phyloP scores from a whole-genome alignment of 2,329 filamentous ascomycete genomes.

The Zymoseptoria brevis region DNA sequence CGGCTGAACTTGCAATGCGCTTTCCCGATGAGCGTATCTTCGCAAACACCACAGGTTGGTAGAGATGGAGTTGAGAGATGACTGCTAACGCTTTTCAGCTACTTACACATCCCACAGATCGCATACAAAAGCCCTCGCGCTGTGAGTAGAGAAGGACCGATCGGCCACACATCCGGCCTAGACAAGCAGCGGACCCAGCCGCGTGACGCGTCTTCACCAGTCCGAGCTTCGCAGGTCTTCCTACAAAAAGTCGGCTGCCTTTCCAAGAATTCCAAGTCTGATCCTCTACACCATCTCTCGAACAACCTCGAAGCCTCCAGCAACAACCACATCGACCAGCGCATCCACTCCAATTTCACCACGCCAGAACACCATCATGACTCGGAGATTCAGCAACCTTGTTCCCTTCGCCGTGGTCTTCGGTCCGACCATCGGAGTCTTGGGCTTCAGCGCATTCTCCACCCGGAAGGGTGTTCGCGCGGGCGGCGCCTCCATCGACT shows the following conservation, averaged over 20 bases:
- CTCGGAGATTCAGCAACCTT: neutral
- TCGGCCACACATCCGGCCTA: neutral
- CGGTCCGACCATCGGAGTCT: neutral
- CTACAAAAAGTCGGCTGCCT: neutral
- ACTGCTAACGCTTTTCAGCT: no score
- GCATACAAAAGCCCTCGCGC: neutral
- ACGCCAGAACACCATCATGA: neutral
- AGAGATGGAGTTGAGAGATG: no score
- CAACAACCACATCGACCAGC: neutral
- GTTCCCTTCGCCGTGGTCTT: neutral
- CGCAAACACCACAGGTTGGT: no score
- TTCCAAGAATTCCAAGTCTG: neutral
- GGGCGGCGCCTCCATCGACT: no score
- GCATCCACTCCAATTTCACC: neutral
- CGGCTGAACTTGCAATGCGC: no score
- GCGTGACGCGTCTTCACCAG: neutral
- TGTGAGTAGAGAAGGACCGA: neutral
- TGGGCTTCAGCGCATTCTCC: neutral
- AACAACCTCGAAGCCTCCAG: neutral
- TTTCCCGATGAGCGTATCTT: no score
- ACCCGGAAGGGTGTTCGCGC: neutral
- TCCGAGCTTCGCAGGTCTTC: neutral
- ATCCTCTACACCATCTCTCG: neutral
- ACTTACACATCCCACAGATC: neutral
- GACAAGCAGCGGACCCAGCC: neutral